Evolutionary conservation across 768 basidiomycete genomes (phyloP), one percentile per base, ranked within the genome.

Genomic region (Calocybe cyanea): DNA sequence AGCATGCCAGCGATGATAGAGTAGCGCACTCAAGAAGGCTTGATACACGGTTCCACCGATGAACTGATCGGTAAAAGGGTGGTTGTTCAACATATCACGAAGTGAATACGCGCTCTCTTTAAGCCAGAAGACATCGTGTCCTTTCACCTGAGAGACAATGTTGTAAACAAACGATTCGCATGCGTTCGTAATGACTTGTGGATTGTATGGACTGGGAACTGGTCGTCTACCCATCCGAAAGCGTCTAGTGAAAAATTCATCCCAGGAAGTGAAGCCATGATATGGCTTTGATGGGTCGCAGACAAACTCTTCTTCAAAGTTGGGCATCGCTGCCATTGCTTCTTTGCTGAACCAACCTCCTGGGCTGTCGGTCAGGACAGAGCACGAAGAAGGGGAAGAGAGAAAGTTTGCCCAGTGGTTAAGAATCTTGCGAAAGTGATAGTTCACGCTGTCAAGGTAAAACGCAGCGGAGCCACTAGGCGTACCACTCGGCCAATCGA

Each of bases 1-100:
- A 30, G 67, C 62, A 53, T 76, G 72, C 78, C 77, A 80, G 45
- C 76, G 70, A 50, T 80, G 79, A 48, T 79, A 81, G 41, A 65
- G 65, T 15, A 69, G 51, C 6, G 75, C 66, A 43, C 65, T 66
- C 48, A 81, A 67, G 58, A 76, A 77, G 0, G 73, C 76, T 51
- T 80, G 78, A 56, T 73, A 68, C 17, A 70, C 57, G 2, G 66
- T 69, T 9, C 71, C 78, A 3, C 72, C 73, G 10, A 65, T 60
- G 50, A 78, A 75, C 15, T 37, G 40, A 21, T 49, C 34, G 15
- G 45, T 49, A 17, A 46, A 45, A 7, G 35, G 36, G 44, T 77
- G 68, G 31, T 67, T 54, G 20, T 65, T 56, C 18, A 80, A 70
- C 62, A 80, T 76, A 52, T 76, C 66, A 2, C 57, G 21, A 11